These are phyloP conservation scores for Raffaelea arxii DNA, from an alignment of 2,329 filamentous ascomycete species.

Conservation along the genomic window DNA sequence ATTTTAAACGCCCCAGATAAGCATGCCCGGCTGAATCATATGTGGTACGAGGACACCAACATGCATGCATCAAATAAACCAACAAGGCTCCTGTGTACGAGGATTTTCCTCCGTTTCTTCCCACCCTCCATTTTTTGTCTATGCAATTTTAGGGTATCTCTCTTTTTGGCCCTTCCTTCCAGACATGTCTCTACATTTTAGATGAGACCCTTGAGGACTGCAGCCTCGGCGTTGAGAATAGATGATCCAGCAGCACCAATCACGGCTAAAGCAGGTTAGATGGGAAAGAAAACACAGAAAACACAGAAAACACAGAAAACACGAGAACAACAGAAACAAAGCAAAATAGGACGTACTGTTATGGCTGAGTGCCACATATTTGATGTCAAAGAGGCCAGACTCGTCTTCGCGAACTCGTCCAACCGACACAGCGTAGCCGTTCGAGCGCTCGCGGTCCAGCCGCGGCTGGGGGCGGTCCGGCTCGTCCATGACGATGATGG, in stretches of 20 bases:
- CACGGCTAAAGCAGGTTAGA: conserved; percentile 44
- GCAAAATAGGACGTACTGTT: conserved; percentile 38
- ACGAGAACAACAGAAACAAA: not conserved
- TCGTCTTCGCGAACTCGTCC: conserved; percentile 79
- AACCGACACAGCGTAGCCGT: conserved; percentile 85
- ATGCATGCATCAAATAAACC: too few relatives aligned
- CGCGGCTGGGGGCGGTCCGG: conserved; percentile 83
- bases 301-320: not conserved
- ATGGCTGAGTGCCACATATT: conserved; percentile 89
- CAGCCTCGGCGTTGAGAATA: conserved; percentile 88
- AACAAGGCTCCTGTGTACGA: too few relatives aligned
- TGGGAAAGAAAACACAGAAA: not conserved
- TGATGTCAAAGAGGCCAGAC: conserved; percentile 83
- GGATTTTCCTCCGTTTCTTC: too few relatives aligned
- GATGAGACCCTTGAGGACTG: conserved; percentile 78
- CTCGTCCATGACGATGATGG: conserved; percentile 86
- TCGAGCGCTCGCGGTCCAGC: conserved; percentile 74
- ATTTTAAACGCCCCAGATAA: too few relatives aligned
- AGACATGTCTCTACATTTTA: conserved; percentile 33
- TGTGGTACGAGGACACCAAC: too few relatives aligned
- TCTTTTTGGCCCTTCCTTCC: too few relatives aligned
- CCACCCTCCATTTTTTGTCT: not conserved
- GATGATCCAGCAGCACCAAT: conserved; percentile 95
- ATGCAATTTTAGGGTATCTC: not conserved
- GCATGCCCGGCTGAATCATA: too few relatives aligned